A percentile compares a stretch with the other conserved stretches of the same genome.
These are phyloP conservation scores for Pichia membranifaciens DNA, from an alignment of 805 yeast species.

Conservation along the genomic window DNA sequence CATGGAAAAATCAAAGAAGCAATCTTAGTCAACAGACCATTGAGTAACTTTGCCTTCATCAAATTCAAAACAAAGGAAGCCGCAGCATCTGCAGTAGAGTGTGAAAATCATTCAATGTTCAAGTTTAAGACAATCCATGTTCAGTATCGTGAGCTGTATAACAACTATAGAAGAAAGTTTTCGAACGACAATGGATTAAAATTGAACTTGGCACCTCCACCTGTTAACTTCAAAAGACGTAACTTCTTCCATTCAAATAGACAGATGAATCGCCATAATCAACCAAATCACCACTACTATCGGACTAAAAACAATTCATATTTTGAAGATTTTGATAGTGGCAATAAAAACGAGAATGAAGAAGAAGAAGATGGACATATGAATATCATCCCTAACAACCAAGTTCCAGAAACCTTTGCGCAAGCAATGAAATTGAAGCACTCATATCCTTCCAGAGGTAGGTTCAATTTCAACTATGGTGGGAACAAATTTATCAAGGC, in stretches of 20 bases:
- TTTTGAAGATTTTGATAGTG: conserved; percentile 8
- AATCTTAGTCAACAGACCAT: conserved; percentile 47
- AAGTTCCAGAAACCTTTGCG: conserved; percentile 8
- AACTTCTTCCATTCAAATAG: conserved; percentile 14
- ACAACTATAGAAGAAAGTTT: conserved; percentile 28
- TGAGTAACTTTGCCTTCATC: conserved; percentile 66
- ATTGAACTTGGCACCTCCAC: conserved; percentile 67
- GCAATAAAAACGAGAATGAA: not conserved
- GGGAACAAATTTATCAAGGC: not conserved
- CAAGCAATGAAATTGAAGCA: conserved; percentile 10
- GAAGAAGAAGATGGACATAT: not conserved
- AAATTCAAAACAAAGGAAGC: conserved; percentile 58
- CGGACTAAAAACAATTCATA: conserved; percentile 3
- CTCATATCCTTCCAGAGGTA: conserved; percentile 3
- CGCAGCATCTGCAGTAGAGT: conserved; percentile 83
- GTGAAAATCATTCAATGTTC: conserved; percentile 76
- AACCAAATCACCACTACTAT: not conserved
- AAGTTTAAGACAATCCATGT: conserved; percentile 75
- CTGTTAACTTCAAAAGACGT: conserved; percentile 54
- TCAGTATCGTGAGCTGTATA: conserved; percentile 64
- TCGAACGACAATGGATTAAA: conserved; percentile 24
- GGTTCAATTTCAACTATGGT: conserved; percentile 1
- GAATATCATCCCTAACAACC: not conserved
- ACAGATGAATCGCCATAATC: not conserved
- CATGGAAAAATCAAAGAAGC: conserved; percentile 63